Percentiles rank a stretch among this genome's conserved stretches.
These are phyloP conservation scores for Astraeus odoratus DNA, from an alignment of 768 basidiomycete genomes.

Conservation along the genomic window DNA sequence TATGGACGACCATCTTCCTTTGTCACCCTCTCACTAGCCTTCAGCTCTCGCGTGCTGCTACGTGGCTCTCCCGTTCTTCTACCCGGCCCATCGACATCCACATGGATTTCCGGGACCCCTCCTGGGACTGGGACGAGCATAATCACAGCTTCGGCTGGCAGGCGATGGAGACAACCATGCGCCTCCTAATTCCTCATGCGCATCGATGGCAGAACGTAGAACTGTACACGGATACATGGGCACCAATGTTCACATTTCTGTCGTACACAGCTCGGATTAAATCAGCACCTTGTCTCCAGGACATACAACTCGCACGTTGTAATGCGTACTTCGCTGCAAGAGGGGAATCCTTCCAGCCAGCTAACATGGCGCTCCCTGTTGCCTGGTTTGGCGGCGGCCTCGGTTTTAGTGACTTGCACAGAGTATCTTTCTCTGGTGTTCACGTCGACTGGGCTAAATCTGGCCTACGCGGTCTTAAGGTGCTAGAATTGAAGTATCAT, in stretches of 20 bases:
- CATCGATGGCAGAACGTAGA: slow-evolving; percentile 42
- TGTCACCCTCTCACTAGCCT: slow-evolving; percentile 34
- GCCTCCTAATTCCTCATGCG: slow-evolving; percentile 38
- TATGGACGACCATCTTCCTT: slow-evolving; percentile 50
- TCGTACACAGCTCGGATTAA: slow-evolving; percentile 29
- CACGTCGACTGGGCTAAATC: slow-evolving; percentile 48
- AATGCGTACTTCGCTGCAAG: slow-evolving; percentile 48
- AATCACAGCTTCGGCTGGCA: slow-evolving; percentile 39
- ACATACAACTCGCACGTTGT: slow-evolving; percentile 44
- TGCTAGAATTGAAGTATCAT: slow-evolving; percentile 50
- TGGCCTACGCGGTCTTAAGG: slow-evolving; percentile 35
- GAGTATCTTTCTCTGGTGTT: slow-evolving; percentile 46
- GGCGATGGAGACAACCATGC: slow-evolving; percentile 40
- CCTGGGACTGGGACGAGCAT: slow-evolving; percentile 45
- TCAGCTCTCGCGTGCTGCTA: slow-evolving; percentile 31
- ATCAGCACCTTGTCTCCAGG: slow-evolving; percentile 32
- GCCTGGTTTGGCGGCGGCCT: slow-evolving; percentile 35
- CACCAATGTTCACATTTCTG: slow-evolving; percentile 48
- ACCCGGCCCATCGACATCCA: slow-evolving; percentile 41
- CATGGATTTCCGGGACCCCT: slow-evolving; percentile 53
- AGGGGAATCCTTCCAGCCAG: slow-evolving; percentile 40
- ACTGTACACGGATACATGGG: slow-evolving; percentile 56
- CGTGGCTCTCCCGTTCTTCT: slow-evolving; percentile 41
- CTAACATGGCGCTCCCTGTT: slow-evolving; percentile 31
- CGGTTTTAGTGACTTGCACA: slow-evolving; percentile 27